Evolutionary conservation across 2,329 filamentous ascomycete species (phyloP).

Genomic region (Paracoccidioides brasiliensis): DNA sequence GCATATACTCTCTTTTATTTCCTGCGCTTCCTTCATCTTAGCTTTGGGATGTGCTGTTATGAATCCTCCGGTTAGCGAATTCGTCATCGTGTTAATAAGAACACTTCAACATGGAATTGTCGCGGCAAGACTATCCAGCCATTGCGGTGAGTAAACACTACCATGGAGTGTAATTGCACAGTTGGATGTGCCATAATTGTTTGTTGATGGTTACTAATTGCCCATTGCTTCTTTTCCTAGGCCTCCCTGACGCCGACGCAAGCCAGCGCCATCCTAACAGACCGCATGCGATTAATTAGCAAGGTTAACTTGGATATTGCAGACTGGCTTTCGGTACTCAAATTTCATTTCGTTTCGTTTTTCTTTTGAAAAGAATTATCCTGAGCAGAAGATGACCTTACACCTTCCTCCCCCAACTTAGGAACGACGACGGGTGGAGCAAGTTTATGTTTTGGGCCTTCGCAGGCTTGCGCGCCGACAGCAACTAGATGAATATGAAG

Average conservation of each 20-base stretch:
- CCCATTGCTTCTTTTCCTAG: constrained; percentile 35
- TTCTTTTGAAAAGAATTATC: not conserved
- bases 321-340: constrained; percentile 87
- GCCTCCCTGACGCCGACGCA: constrained; percentile 66
- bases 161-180: not conserved
- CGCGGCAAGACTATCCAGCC: constrained; percentile 80
- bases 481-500: constrained; percentile 60
- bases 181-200: not conserved
- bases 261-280: constrained; percentile 68
- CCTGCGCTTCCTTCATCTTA: not conserved
- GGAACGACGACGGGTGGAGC: constrained; percentile 88
- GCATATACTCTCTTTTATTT: not conserved
- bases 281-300: constrained; percentile 75
- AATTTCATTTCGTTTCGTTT: constrained; percentile 1
- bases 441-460: constrained; percentile 71
- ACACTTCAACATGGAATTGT: constrained; percentile 51
- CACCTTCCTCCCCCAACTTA: constrained; percentile 27
- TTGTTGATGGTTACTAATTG: constrained; percentile 1
- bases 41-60: constrained; percentile 1
- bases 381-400: not conserved
- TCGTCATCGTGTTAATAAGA: constrained; percentile 1
- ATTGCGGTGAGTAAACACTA: constrained; percentile 62
- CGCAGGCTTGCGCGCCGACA: constrained; percentile 66
- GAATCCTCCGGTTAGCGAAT: not conserved
- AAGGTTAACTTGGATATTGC: constrained; percentile 83